phyloP scores from a whole-genome alignment of 148 eudicot genomes.

The Fagopyrum homotropicum region DNA sequence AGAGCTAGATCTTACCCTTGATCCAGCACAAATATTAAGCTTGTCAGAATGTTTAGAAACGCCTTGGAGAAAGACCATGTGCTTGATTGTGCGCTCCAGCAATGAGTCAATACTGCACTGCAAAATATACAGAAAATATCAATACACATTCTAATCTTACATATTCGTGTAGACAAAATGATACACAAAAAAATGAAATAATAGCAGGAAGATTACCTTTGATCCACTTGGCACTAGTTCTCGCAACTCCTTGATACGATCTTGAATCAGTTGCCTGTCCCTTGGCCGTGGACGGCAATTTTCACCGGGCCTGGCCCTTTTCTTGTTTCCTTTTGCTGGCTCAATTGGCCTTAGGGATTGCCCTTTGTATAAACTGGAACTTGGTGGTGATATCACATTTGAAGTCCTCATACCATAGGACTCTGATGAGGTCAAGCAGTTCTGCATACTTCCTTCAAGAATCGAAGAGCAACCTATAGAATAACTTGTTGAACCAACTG shows the following conservation, averaged over 20 bases:
- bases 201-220: slow-evolving; percentile 36
- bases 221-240: slow-evolving; percentile 87
- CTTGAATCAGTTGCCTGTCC: slow-evolving; percentile 91
- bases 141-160: slow-evolving; percentile 10
- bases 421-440: slow-evolving; percentile 52
- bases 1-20: slow-evolving; percentile 41
- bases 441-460: slow-evolving; percentile 33
- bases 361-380: slow-evolving; percentile 44
- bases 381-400: slow-evolving; percentile 32
- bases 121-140: slow-evolving; percentile 18
- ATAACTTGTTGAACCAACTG: slow-evolving; percentile 41
- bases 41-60: slow-evolving; percentile 71
- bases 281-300: slow-evolving; percentile 81
- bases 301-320: slow-evolving; percentile 78
- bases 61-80: slow-evolving; percentile 74
- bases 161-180: neutral
- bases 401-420: slow-evolving; percentile 40
- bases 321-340: slow-evolving; percentile 30
- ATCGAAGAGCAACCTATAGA: slow-evolving; percentile 45
- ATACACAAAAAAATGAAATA: neutral
- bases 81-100: slow-evolving; percentile 87
- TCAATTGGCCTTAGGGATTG: slow-evolving; percentile 38
- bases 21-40: slow-evolving; percentile 39
- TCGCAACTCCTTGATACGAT: slow-evolving; percentile 82
- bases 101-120: slow-evolving; percentile 95